These are phyloP conservation scores for Candida tetrigidarum DNA, from an alignment of 1,139 yeast species.

Conservation along the genomic window DNA sequence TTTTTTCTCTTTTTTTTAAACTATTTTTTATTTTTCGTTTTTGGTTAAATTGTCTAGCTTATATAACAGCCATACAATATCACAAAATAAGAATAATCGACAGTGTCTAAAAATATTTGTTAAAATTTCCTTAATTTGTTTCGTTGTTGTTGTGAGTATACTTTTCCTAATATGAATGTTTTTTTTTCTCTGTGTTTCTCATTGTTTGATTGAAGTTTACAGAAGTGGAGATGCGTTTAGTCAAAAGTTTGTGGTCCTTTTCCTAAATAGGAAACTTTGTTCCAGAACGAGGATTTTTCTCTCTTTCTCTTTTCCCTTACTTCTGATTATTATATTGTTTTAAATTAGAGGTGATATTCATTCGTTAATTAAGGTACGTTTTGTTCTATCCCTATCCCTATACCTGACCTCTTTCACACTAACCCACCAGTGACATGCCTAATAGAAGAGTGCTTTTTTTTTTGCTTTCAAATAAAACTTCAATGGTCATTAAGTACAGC, in stretches of 20 bases:
- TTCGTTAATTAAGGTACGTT: no score
- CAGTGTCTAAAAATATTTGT: no score
- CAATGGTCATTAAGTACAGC: no score
- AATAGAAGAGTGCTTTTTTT: no score
- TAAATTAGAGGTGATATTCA: no score
- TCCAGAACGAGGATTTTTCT: background rate
- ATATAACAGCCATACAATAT: background rate
- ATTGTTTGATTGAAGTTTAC: background rate
- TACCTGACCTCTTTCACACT: no score
- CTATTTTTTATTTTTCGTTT: background rate
- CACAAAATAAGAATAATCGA: background rate
- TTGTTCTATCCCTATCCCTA: no score
- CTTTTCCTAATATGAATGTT: no score
- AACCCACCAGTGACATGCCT: no score
- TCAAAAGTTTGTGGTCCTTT: background rate
- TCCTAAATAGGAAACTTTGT: constrained; percentile 4
- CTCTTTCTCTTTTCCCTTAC: background rate
- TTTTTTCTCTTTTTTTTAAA: background rate
- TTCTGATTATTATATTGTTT: no score
- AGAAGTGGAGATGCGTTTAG: background rate
- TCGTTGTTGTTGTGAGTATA: no score
- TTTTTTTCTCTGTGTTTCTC: background rate
- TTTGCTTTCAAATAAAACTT: no score
- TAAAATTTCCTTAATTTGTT: constrained; percentile 2
- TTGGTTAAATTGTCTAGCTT: background rate